phyloP scores from a whole-genome alignment of 306 rosid genomes.

The Datisca glomerata region DNA sequence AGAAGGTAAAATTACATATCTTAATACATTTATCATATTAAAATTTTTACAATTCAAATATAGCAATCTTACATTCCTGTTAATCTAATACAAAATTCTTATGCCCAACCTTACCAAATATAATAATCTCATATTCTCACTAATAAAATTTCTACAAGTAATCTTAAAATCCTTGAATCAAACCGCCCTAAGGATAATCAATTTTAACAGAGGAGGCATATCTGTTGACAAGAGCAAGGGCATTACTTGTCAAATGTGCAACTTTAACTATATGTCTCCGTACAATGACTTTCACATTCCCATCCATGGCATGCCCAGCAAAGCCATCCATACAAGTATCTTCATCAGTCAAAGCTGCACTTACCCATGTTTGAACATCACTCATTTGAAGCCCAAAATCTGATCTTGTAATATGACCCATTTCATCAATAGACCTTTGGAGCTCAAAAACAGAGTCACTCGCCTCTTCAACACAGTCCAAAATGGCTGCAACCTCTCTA shows the following conservation, averaged over 20 bases:
- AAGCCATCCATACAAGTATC: constrained; percentile 35
- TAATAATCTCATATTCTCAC: too few relatives aligned
- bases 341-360: constrained; percentile 29
- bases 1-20: too few relatives aligned
- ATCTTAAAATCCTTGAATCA: too few relatives aligned
- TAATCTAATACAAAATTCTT: too few relatives aligned
- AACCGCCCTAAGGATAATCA: too few relatives aligned
- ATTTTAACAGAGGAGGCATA: constrained; percentile 28
- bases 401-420: constrained; percentile 7
- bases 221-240: constrained; percentile 31
- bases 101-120: too few relatives aligned
- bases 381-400: constrained; percentile 15
- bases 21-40: too few relatives aligned
- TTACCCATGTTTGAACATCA: constrained; percentile 33
- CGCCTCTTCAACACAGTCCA: constrained; percentile 25
- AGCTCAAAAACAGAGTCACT: constrained; percentile 25
- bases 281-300: constrained; percentile 12
- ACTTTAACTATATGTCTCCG: constrained; percentile 14
- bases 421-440: constrained; percentile 7
- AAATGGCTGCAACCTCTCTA: constrained; percentile 14
- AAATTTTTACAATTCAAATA: too few relatives aligned
- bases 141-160: too few relatives aligned
- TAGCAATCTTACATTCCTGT: too few relatives aligned
- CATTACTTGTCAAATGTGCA: constrained; percentile 25
- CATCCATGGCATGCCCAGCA: constrained; percentile 1